These are phyloP conservation scores for Talaromyces adpressus DNA, from an alignment of 495 filamentous ascomycete genomes.

Conservation along the genomic window DNA sequence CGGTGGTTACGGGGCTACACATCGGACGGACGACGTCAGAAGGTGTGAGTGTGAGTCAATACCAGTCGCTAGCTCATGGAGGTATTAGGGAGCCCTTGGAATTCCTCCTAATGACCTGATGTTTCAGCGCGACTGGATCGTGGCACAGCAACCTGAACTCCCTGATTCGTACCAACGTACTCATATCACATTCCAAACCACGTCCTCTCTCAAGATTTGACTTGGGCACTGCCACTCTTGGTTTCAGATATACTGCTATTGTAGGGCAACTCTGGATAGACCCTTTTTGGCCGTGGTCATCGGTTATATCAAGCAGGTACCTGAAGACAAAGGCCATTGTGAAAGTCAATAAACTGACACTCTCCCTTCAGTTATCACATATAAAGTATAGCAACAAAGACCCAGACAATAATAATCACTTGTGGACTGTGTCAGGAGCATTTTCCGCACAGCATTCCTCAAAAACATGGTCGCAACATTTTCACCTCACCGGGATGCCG, in stretches of 20 bases:
- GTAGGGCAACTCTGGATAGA: background rate
- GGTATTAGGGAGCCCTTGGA: background rate
- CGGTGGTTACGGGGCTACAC: background rate
- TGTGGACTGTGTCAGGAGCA: background rate
- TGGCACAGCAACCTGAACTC: slow-evolving; percentile 1
- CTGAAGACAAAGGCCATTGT: background rate
- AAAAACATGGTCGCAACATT: slow-evolving; percentile 43
- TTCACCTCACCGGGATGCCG: slow-evolving; percentile 53
- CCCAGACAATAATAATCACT: background rate
- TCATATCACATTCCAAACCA: background rate
- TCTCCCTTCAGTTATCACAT: background rate
- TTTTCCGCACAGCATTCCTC: slow-evolving; percentile 2
- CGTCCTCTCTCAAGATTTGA: background rate
- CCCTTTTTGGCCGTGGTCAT: background rate
- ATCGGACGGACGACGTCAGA: slow-evolving; percentile 4
- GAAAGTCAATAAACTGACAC: background rate
- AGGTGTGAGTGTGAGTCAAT: background rate
- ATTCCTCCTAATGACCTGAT: slow-evolving; percentile 6
- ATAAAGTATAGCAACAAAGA: background rate
- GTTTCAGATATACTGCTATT: background rate
- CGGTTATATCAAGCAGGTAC: background rate
- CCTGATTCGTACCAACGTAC: background rate
- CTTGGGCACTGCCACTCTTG: background rate
- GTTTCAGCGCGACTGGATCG: background rate
- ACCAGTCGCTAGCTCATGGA: background rate